These are phyloP conservation scores for Yamadazyma insecticola DNA, from an alignment of 805 yeast species.

Conservation along the genomic window DNA sequence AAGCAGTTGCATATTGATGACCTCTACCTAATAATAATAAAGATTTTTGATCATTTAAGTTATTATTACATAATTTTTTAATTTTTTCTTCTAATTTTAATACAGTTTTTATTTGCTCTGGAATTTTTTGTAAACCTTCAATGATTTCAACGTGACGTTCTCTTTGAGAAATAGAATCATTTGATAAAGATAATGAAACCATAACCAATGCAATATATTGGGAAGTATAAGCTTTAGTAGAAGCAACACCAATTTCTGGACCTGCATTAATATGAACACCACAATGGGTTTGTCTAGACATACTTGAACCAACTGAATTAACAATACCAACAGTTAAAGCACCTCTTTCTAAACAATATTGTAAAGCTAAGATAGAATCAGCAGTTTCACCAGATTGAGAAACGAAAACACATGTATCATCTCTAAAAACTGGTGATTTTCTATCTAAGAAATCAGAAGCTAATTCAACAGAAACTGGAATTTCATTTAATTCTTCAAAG, in stretches of 20 bases:
- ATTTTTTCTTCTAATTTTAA: constrained; percentile 69
- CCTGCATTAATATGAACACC: constrained; percentile 99
- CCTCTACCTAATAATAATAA: constrained; percentile 94
- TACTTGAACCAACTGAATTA: constrained; percentile 94
- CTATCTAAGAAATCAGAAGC: constrained; percentile 96
- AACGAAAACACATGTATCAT: constrained; percentile 94
- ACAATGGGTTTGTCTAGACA: constrained; percentile 96
- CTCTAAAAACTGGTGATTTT: constrained; percentile 95
- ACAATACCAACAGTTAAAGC: constrained; percentile 97
- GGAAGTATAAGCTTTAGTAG: constrained; percentile 98
- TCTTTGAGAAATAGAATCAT: constrained; percentile 75
- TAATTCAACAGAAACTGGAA: constrained; percentile 87
- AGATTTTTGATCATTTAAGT: constrained; percentile 78
- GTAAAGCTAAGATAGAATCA: constrained; percentile 91
- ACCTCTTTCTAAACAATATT: constrained; percentile 94
- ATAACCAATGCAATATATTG: constrained; percentile 95
- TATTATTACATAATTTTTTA: constrained; percentile 66
- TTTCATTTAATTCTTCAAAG: constrained; percentile 93
- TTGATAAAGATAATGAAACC: constrained; percentile 93
- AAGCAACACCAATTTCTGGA: constrained; percentile 99
- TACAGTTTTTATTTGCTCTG: constrained; percentile 78
- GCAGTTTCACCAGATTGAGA: constrained; percentile 99
- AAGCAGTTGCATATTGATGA: constrained; percentile 92
- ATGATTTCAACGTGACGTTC: constrained; percentile 82
- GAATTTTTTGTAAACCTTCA: constrained; percentile 77